phyloP scores from a whole-genome alignment of 2,329 filamentous ascomycete species.

The Alternaria atra region DNA sequence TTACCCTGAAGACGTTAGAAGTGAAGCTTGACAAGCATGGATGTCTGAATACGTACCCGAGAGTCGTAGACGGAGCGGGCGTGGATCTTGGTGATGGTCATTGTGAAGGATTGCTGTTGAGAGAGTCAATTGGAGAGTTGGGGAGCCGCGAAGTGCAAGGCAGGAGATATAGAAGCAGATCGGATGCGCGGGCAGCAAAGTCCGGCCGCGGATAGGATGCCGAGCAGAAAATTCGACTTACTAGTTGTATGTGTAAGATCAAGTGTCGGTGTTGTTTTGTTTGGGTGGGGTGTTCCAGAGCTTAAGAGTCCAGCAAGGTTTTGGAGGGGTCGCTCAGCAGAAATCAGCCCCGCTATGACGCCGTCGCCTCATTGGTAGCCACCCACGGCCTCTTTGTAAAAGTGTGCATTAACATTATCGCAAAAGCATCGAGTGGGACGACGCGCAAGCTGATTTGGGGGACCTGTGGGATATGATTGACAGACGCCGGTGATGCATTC shows the following conservation, averaged over 20 bases:
- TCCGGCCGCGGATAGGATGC: constrained; percentile 49
- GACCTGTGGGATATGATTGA: not conserved
- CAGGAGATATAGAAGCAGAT: constrained; percentile 37
- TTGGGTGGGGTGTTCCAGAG: constrained; percentile 32
- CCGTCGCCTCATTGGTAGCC: constrained; percentile 32
- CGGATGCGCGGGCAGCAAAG: constrained; percentile 36
- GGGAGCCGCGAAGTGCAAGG: constrained; percentile 18
- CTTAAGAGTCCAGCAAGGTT: constrained; percentile 32
- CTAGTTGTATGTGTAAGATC: constrained; percentile 38
- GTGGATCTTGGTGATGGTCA: constrained; percentile 72
- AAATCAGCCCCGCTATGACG: constrained; percentile 35
- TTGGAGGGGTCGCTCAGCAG: constrained; percentile 36
- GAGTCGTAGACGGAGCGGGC: constrained; percentile 93
- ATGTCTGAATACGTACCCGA: constrained; percentile 58
- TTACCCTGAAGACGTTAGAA: constrained; percentile 65
- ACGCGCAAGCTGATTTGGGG: constrained; percentile 3
- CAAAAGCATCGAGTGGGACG: constrained; percentile 24
- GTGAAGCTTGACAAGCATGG: not conserved
- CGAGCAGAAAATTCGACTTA: constrained; percentile 43
- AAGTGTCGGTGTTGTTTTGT: constrained; percentile 36
- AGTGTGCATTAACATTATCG: constrained; percentile 35
- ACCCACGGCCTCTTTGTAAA: constrained; percentile 30
- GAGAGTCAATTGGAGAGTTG: constrained; percentile 36
- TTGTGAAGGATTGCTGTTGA: constrained; percentile 59
- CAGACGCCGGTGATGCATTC: constrained; percentile 5